These are phyloP conservation scores for Sordaria brevicollis DNA, from an alignment of 495 filamentous ascomycete species.

Conservation along the genomic window DNA sequence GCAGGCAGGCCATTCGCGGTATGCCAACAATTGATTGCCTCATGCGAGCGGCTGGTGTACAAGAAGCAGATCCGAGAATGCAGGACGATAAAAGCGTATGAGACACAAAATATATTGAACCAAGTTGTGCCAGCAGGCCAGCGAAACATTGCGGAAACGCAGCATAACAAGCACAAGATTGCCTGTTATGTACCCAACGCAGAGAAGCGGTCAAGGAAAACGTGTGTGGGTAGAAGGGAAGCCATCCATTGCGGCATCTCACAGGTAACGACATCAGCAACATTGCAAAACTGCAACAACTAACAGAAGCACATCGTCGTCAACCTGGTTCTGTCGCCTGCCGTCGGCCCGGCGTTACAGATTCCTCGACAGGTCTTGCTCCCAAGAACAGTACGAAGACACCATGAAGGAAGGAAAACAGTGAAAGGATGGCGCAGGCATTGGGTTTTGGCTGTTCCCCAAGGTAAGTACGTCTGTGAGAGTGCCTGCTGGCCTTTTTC, in stretches of 20 bases:
- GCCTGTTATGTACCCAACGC: not conserved
- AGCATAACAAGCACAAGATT: not conserved
- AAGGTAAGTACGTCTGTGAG: no score
- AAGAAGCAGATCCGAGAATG: not conserved
- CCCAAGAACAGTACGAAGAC: not conserved
- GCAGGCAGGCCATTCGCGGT: not conserved
- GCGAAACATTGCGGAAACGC: not conserved
- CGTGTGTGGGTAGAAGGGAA: not conserved
- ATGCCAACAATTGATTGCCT: not conserved
- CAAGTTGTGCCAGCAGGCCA: not conserved
- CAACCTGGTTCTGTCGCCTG: not conserved
- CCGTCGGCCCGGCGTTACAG: not conserved
- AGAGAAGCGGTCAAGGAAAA: constrained; percentile 1
- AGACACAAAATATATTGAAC: not conserved
- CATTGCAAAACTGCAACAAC: no score
- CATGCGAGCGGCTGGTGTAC: not conserved
- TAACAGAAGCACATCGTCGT: not conserved
- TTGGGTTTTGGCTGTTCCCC: not conserved
- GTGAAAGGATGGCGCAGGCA: not conserved
- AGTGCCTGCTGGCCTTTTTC: no score
- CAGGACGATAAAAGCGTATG: constrained; percentile 1
- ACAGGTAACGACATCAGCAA: not conserved
- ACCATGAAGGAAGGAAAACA: not conserved
- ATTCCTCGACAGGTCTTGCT: not conserved
- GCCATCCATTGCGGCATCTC: not conserved